These are phyloP conservation scores for Helotiales sp. DNA, from an alignment of 2,329 filamentous ascomycete species.

Conservation along the genomic window DNA sequence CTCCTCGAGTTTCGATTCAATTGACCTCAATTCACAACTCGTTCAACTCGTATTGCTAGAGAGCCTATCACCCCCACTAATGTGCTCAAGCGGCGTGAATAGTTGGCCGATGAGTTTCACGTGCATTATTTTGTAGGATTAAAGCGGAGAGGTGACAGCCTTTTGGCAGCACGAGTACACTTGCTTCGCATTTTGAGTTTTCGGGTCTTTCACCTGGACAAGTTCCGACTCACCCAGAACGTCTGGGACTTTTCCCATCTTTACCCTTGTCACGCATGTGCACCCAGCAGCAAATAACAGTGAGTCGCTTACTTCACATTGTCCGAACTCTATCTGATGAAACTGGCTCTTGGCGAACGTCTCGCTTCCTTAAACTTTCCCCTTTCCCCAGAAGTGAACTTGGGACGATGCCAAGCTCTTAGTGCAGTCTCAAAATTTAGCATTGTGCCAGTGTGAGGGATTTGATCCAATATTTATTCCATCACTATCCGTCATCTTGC, in stretches of 20 bases:
- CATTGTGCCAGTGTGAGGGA: background rate
- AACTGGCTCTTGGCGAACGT: background rate
- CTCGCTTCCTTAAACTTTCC: conserved; percentile 7
- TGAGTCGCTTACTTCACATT: conserved; percentile 1
- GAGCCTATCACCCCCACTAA: too few relatives aligned
- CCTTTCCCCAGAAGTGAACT: conserved; percentile 10
- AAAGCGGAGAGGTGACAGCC: conserved; percentile 8
- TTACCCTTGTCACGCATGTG: background rate
- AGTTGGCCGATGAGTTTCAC: background rate
- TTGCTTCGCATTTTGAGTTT: conserved; percentile 1
- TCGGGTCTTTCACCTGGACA: background rate
- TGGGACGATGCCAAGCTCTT: conserved; percentile 1
- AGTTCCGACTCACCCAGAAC: background rate
- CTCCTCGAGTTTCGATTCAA: too few relatives aligned
- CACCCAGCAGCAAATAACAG: background rate
- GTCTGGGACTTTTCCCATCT: background rate
- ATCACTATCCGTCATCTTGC: background rate
- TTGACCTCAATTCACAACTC: too few relatives aligned
- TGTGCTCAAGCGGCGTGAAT: too few relatives aligned
- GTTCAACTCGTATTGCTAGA: too few relatives aligned
- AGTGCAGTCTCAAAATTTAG: background rate
- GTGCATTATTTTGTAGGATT: background rate
- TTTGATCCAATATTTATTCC: background rate
- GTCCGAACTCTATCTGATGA: conserved; percentile 9
- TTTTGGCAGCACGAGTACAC: background rate